Evolutionary conservation across 257 asterid genomes (phyloP), one percentile per base, ranked within the genome.

Genomic region (Primulina tabacum): DNA sequence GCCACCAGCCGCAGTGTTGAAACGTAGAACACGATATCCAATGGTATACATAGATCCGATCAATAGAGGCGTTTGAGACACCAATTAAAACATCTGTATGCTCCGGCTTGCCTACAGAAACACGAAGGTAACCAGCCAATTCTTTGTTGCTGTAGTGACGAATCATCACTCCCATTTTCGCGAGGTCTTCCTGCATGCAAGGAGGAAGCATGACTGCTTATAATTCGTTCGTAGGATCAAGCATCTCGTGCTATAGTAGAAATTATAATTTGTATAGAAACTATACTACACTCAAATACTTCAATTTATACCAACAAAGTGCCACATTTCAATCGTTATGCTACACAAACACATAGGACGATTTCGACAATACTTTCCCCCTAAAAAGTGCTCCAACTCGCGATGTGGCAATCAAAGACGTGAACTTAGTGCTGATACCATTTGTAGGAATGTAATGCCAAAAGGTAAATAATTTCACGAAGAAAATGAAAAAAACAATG

Each of bases 61-160:
- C 71, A 86, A 17, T 75, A 79, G 10, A 94, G 78, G 79, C 68
- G 73, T 71, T 79, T 78, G 71, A 91, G 84, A 76, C 92, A 50
- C 69, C 75, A 90, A 94, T 86, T 53, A 94, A 75, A 60, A 88
- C 88, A 75, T 87, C 89, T 0, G 97, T 91, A 52, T 91, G 99
- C 87, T 89, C 93, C 2, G 96, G 99, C 83, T 89, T 91, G 37
- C 99, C 99, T 21, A 89, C 97, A 26, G 99, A 90, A 32, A 94
- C 89, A 14, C 97, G 97, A 17, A 94, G 97, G 55, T 81, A 94
- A 65, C 95, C 96, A 5, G 83, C 82, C 78, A 94, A 67, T 72
- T 94, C 99, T 72, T 85, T 94, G 79, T 84, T 91, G 66, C 84
- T 84, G 87, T 94, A 94, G 80, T 94, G 97, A 60, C 97, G 97